Evolutionary conservation across 2,329 filamentous ascomycete genomes (phyloP).

Genomic region (Fusarium ambrosium): DNA sequence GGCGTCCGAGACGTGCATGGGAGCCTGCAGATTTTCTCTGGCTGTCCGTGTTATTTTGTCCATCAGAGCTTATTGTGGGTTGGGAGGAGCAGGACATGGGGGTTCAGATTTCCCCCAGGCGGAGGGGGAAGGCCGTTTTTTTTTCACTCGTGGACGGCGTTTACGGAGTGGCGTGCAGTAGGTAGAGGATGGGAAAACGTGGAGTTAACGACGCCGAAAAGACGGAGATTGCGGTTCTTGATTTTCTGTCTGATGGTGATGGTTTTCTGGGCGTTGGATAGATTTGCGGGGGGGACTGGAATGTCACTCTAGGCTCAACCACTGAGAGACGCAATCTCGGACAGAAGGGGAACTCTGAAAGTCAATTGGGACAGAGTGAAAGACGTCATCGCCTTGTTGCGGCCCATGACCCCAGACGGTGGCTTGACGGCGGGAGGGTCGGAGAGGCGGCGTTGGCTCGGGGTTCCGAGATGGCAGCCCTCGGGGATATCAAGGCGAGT

Average conservation of each 20-base stretch:
- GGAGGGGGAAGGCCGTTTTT: conserved; percentile 11
- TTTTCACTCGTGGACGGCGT: neutral
- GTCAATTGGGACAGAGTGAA: conserved; percentile 23
- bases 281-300: conserved; percentile 19
- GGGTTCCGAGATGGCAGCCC: conserved; percentile 25
- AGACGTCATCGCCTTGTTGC: conserved; percentile 28
- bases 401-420: neutral
- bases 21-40: conserved; percentile 2
- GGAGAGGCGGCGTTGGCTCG: conserved; percentile 27
- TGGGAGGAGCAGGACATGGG: neutral
- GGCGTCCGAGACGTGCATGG: conserved; percentile 39
- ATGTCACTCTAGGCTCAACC: conserved; percentile 9
- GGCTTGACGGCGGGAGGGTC: neutral
- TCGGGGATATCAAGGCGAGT: conserved; percentile 33
- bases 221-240: neutral
- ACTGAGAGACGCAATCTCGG: conserved; percentile 8
- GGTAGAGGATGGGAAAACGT: neutral
- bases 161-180: neutral
- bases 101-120: neutral
- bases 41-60: conserved; percentile 4
- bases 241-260: conserved; percentile 8
- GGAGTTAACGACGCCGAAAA: neutral
- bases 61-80: neutral
- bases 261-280: conserved; percentile 2
- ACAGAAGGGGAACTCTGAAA: neutral